These are phyloP conservation scores for Acanthamoeba rhysodes DNA, from an alignment of 208 protist genomes.

Conservation along the genomic window DNA sequence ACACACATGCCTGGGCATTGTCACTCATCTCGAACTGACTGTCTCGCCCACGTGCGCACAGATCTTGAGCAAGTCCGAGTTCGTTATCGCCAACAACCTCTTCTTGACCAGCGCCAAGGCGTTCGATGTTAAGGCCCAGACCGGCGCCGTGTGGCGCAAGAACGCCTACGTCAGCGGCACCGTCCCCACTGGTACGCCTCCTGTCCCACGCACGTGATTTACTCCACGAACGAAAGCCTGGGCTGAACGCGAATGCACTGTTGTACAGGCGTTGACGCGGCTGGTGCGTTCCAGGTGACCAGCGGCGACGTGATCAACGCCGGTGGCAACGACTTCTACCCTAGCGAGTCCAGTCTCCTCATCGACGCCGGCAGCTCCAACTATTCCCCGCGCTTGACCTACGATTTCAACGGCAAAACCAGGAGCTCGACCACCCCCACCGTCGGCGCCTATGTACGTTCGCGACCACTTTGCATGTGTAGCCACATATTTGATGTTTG, in stretches of 20 bases:
- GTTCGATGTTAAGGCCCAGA: background rate
- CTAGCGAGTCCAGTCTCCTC: background rate
- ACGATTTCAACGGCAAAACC: background rate
- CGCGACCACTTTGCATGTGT: too few relatives aligned
- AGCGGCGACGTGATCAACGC: background rate
- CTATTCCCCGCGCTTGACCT: background rate
- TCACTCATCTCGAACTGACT: background rate
- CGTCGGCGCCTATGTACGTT: conserved; percentile 13
- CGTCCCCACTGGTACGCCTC: background rate
- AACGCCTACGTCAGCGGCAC: background rate
- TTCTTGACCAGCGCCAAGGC: background rate
- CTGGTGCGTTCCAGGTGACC: background rate
- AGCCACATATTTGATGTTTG: too few relatives aligned
- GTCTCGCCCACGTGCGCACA: background rate
- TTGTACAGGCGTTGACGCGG: background rate
- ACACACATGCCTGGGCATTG: too few relatives aligned
- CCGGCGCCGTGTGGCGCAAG: background rate
- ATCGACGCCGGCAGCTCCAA: background rate
- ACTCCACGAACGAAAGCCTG: background rate
- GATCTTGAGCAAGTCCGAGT: background rate
- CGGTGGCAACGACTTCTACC: background rate
- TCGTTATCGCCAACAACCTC: background rate
- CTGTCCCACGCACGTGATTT: too few relatives aligned
- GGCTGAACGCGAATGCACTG: too few relatives aligned
- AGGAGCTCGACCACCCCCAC: background rate